Base-by-base conservation (phyloP, 2,329 filamentous ascomycete genomes). In the Dactylonectria macrodidyma region DNA sequence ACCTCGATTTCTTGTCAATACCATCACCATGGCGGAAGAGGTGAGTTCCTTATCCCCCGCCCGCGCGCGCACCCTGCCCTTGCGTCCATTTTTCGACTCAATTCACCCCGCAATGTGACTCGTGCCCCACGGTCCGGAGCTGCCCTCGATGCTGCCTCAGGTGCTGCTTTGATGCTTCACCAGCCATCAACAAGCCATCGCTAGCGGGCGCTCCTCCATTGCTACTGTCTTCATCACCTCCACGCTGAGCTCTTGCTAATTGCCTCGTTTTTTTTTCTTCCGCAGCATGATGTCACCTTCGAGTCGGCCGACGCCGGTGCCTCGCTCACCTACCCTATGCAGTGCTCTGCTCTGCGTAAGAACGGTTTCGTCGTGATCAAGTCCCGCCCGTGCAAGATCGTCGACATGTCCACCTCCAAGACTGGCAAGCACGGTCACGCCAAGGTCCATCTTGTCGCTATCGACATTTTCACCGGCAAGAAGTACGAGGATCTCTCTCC, bases 361-460 rank as follows among this genome's bases (percentile, higher is more conserved):
- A 97, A 97, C 92, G 95, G 96, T 77, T 92, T 93, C 90, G 96
- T 99, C 85, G 92, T 95, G 84, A 98, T 99, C 89, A 99, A 99
- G 92, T 88, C 89, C 87, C 96, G 96, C 80, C 97, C 96, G 80
- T 99, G 96, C 95, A 99, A 98, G 93, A 99, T 99, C 81, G 94
- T 98, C 85, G 96, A 99, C 83, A 99, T 99, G 97, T 97, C 95
- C 78, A 99, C 96, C 89, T 99, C 96, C 85, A 99, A 99, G 95
- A 99, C 96, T 78, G 96, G 96, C 88, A 99, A 99, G 94, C 96
- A 99, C 93, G 96, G 96, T 86, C 97, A 99, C 93, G 96, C 96
- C 88, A 99, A 99, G 92, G 96, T 99, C 84, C 95, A 99, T 88
- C 88, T 99, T 80, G 93, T 98, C 81, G 96, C 95, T 83, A 91